phyloP scores from a whole-genome alignment of 2,329 filamentous ascomycete species.

The Sordariomycetes sp. region DNA sequence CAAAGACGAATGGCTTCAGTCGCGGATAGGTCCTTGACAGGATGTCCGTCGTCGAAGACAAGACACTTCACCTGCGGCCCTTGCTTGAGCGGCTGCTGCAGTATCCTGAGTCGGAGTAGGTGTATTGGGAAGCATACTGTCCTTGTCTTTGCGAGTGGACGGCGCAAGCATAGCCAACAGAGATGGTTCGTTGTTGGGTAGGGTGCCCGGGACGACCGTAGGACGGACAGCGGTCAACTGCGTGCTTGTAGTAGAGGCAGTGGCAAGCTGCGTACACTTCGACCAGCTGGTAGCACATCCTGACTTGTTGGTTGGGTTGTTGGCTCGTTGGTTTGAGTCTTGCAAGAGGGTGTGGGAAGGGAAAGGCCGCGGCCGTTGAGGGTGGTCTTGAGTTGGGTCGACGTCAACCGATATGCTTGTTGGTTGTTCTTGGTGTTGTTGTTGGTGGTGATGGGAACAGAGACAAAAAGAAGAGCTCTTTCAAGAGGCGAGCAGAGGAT shows the following conservation, averaged over 20 bases:
- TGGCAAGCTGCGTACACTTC: slow-evolving; percentile 81
- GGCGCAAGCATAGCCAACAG: slow-evolving; percentile 73
- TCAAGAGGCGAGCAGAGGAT: not conserved
- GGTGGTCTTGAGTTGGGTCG: too few relatives aligned
- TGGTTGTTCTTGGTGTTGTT: not conserved
- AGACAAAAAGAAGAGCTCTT: not conserved
- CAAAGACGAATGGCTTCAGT: slow-evolving; percentile 29
- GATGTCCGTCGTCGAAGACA: slow-evolving; percentile 41
- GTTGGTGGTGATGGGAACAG: not conserved
- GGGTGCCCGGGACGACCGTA: slow-evolving; percentile 66
- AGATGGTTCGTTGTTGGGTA: slow-evolving; percentile 65
- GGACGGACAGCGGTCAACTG: slow-evolving; percentile 70
- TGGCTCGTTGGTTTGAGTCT: not conserved
- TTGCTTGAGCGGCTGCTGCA: slow-evolving; percentile 37
- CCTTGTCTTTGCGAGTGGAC: slow-evolving; percentile 34
- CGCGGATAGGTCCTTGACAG: slow-evolving; percentile 23
- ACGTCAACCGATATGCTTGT: not conserved
- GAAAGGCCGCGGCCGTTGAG: slow-evolving; percentile 59
- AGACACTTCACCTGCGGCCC: slow-evolving; percentile 41
- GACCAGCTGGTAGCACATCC: slow-evolving; percentile 81
- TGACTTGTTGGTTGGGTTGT: slow-evolving; percentile 42
- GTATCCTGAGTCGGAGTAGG: slow-evolving; percentile 47
- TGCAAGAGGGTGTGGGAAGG: slow-evolving; percentile 17
- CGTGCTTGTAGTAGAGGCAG: slow-evolving; percentile 82
- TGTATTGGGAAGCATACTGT: slow-evolving; percentile 27